Conservation (phyloP, 2,329 filamentous ascomycete species). For the Aschersonia sp. region DNA sequence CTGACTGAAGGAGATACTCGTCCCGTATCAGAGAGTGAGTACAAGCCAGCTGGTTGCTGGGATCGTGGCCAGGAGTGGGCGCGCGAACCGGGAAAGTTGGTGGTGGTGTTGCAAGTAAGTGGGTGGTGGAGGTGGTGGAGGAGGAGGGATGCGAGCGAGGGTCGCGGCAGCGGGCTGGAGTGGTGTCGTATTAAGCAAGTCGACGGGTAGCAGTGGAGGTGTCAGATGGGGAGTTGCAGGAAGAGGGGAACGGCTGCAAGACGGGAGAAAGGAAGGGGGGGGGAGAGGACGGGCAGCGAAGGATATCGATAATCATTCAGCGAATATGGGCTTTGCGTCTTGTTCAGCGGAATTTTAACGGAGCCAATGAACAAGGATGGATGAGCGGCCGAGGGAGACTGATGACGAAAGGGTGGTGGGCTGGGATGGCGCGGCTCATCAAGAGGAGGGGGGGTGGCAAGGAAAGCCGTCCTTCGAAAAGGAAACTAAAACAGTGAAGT, state of each 20-base stretch:
- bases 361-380: neutral
- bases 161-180: conserved; percentile 5
- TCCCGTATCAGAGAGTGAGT: neutral
- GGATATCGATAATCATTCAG: neutral
- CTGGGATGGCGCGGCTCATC: conserved; percentile 14
- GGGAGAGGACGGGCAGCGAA: neutral
- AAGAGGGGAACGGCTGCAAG: conserved; percentile 5
- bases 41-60: conserved; percentile 2
- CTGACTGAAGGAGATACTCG: conserved; percentile 1
- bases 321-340: conserved; percentile 1
- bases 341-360: neutral
- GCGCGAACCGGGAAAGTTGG: conserved; percentile 6
- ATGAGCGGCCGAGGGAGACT: conserved; percentile 6
- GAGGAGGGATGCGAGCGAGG: conserved; percentile 7
- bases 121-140: conserved; percentile 9
- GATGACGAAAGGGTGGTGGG: conserved; percentile 19
- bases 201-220: conserved; percentile 3
- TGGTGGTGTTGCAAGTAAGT: conserved; percentile 7
- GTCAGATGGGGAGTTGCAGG: conserved; percentile 5
- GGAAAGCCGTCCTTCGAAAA: too few species aligned
- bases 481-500: neutral
- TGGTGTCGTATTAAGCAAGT: conserved; percentile 3
- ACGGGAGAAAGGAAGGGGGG: neutral
- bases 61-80: conserved; percentile 8
- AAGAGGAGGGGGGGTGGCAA: neutral